Base-by-base conservation (phyloP, 805 yeast genomes). In the Metschnikowia reukaufii region DNA sequence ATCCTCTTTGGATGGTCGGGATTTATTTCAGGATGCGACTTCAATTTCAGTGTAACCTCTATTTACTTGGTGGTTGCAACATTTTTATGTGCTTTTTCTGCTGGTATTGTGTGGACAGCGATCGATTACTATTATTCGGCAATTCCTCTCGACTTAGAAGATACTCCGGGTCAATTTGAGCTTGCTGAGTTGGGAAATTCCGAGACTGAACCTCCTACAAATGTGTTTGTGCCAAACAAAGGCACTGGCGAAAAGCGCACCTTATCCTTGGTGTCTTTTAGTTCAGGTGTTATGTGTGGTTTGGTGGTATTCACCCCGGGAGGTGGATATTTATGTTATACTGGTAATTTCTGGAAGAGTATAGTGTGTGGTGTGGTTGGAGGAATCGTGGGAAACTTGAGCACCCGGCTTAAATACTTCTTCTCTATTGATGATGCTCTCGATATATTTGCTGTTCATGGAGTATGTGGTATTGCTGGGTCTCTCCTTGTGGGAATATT, bases 371-470 rank as follows among this genome's bases (percentile, higher is more conserved):
- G 76, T 4, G 56, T 63, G 1, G 51, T 71, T 12, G 76, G 77
- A 5, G 73, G 74, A 0, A 46, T 63, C 2, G 38, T 59, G 1
- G 64, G 72, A 17, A 72, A 72, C 51, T 48, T 72, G 23, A 63
- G 73, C 8, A 72, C 77, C 0, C 54, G 76, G 35, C 56, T 72
- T 44, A 72, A 72, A 51, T 72, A 66, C 51, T 67, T 53, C 48
- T 59, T 72, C 36, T 37, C 54, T 2, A 63, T 72, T n/a, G 77
- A 72, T 50, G 77, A 72, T 54, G 70, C 74, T 1, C 63, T 71
- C 34, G 77, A 72, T 52, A 59, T 72, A 4, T 71, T 71, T 55
- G 76, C 77, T 6, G 63, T 72, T 33, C 77, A 72, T 53, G 76
- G 76, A 0, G 58, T 70, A 5, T 66, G 71, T 19, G 77, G 77